A percentile compares a stretch with the other conserved stretches of the same genome.
These are phyloP conservation scores for Didymella pinodella DNA, from an alignment of 2,329 filamentous ascomycete species.

Conservation along the genomic window DNA sequence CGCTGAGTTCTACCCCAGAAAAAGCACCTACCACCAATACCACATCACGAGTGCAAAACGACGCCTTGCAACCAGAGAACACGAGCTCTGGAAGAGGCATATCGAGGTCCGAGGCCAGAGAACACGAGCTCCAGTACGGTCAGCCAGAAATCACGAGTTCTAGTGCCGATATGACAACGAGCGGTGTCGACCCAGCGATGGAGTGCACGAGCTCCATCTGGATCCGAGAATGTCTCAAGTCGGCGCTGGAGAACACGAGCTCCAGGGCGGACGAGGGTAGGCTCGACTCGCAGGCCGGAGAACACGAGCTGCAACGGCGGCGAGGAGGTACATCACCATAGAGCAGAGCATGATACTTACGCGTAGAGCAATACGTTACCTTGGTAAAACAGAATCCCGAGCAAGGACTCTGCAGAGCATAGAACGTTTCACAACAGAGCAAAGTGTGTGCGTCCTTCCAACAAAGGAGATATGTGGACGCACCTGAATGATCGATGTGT, in stretches of 20 bases:
- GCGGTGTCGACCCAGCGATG: neutral
- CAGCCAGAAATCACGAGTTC: constrained; percentile 2
- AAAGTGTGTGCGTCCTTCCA: neutral
- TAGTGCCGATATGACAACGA: neutral
- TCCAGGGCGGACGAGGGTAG: neutral
- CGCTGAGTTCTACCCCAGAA: neutral
- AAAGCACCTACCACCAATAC: neutral
- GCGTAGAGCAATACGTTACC: constrained; percentile 1
- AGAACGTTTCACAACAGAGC: constrained; percentile 1
- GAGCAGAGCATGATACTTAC: neutral
- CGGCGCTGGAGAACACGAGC: neutral
- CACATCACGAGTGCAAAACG: neutral
- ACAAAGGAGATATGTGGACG: constrained; percentile 3
- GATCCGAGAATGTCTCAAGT: neutral
- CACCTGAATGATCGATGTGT: neutral
- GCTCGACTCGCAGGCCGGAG: constrained; percentile 1
- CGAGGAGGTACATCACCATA: neutral
- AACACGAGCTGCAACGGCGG: constrained; percentile 1
- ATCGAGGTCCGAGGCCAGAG: neutral
- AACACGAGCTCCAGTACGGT: neutral
- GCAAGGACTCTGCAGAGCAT: constrained; percentile 2
- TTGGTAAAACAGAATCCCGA: neutral
- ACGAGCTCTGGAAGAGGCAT: neutral
- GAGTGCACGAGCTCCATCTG: constrained; percentile 1
- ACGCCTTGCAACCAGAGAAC: neutral